Evolutionary conservation across 2,329 filamentous ascomycete species (phyloP).

Genomic region (Fusarium lateritium): DNA sequence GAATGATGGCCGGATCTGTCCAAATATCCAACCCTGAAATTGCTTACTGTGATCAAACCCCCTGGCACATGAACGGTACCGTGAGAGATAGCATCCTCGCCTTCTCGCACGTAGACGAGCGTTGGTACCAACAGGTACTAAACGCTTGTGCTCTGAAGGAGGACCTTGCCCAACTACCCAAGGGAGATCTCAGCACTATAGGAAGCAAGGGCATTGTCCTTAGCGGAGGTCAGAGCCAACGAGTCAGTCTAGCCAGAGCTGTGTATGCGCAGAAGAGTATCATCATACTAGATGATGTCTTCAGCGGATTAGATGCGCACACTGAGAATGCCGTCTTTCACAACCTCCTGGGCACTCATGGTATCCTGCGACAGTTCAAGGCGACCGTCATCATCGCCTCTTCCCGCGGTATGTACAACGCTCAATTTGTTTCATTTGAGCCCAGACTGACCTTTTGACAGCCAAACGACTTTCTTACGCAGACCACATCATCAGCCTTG

Average conservation of each 20-base stretch:
- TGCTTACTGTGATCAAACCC: slow-evolving; percentile 48
- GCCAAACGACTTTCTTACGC: slow-evolving; percentile 34
- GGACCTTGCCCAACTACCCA: slow-evolving; percentile 50
- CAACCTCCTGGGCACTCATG: slow-evolving; percentile 44
- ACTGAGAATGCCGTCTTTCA: slow-evolving; percentile 47
- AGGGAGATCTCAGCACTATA: slow-evolving; percentile 53
- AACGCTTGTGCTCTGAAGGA: slow-evolving; percentile 39
- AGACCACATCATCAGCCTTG: slow-evolving; percentile 34
- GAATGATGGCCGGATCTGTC: slow-evolving; percentile 24
- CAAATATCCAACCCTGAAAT: slow-evolving; percentile 13
- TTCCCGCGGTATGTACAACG: slow-evolving; percentile 20
- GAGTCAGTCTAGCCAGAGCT: slow-evolving; percentile 52
- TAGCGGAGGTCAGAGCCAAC: slow-evolving; percentile 57
- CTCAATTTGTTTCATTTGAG: neutral
- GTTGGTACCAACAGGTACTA: slow-evolving; percentile 51
- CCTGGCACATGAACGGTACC: slow-evolving; percentile 51
- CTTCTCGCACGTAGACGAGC: slow-evolving; percentile 43
- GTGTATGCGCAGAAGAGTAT: slow-evolving; percentile 48
- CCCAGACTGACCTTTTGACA: neutral
- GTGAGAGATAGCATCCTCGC: slow-evolving; percentile 54
- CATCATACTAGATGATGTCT: slow-evolving; percentile 52
- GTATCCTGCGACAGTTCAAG: slow-evolving; percentile 38
- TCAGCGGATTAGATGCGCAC: slow-evolving; percentile 52
- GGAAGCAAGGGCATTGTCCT: slow-evolving; percentile 56
- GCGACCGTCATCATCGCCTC: slow-evolving; percentile 29